Evolutionary conservation across 1,284 basidiomycete genomes (phyloP).

Genomic region (Sporisorium reilianum): DNA sequence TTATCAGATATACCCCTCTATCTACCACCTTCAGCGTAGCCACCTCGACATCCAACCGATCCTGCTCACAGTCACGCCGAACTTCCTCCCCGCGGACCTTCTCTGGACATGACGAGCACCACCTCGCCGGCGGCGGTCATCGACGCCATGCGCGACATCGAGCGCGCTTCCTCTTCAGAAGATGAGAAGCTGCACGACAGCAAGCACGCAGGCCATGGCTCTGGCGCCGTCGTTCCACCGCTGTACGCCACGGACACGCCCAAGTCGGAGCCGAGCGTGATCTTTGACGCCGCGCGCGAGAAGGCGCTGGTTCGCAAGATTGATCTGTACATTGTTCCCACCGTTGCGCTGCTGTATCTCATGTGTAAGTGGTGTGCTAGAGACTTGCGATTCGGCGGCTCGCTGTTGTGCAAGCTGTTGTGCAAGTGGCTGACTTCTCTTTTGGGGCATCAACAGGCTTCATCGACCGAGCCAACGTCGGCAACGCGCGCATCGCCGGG

Average conservation of each 20-base stretch:
- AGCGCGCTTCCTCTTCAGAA: conserved; percentile 35
- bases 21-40: too few relatives aligned
- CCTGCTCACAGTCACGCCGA: background rate
- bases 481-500: conserved; percentile 60
- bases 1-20: background rate
- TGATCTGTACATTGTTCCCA: conserved; percentile 58
- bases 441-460: conserved; percentile 6
- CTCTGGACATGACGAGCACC: conserved; percentile 24
- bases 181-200: conserved; percentile 27
- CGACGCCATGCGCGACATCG: conserved; percentile 31
- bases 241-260: conserved; percentile 26
- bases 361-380: conserved; percentile 21
- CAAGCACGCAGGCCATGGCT: background rate
- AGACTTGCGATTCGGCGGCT: too few relatives aligned
- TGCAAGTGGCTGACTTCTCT: background rate
- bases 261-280: conserved; percentile 11
- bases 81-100: background rate
- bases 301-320: conserved; percentile 56
- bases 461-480: conserved; percentile 54
- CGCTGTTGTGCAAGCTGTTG: too few relatives aligned
- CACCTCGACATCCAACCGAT: background rate
- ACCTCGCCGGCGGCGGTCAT: conserved; percentile 22
- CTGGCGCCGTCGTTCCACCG: conserved; percentile 7
- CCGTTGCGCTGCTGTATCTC: conserved; percentile 52
- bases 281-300: conserved; percentile 71